Conservation (phyloP, 2,329 filamentous ascomycete genomes). For the Xylariales sp. region DNA sequence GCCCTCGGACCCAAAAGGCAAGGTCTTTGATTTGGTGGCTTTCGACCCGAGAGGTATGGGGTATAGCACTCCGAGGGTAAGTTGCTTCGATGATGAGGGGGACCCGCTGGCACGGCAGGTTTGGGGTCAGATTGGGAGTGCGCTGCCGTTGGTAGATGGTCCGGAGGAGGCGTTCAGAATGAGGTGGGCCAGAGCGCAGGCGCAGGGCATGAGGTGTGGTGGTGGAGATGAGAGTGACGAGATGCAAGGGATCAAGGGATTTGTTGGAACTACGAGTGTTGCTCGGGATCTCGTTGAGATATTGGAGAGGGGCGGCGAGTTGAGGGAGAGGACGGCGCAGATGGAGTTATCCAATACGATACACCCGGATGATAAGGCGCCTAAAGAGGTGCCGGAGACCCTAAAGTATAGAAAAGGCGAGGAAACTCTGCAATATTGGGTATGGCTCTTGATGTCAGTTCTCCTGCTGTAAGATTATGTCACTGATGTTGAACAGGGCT, state of each 20-base stretch:
- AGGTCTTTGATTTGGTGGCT: background rate
- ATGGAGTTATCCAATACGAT: background rate
- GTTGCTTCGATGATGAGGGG: too few species aligned
- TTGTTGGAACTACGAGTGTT: background rate
- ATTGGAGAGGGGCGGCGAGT: background rate
- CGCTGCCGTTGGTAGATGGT: background rate
- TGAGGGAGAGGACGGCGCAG: background rate
- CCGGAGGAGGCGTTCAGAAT: background rate
- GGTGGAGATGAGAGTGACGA: background rate
- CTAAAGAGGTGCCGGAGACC: background rate
- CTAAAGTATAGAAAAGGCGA: background rate
- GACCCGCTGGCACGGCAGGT: background rate
- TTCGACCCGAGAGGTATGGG: background rate
- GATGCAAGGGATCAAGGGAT: background rate
- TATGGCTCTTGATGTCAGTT: background rate
- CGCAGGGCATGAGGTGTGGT: background rate
- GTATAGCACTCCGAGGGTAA: background rate
- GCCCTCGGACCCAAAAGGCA: background rate
- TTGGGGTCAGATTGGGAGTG: background rate
- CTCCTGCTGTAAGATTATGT: background rate
- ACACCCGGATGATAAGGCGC: background rate
- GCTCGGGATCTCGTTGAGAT: background rate
- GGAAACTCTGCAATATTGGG: constrained; percentile 1
- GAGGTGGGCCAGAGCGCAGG: background rate
- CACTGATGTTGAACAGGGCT: background rate